Conservation (phyloP, 495 filamentous ascomycete species). For the Aspergillus sclerotiicarbonarius region DNA sequence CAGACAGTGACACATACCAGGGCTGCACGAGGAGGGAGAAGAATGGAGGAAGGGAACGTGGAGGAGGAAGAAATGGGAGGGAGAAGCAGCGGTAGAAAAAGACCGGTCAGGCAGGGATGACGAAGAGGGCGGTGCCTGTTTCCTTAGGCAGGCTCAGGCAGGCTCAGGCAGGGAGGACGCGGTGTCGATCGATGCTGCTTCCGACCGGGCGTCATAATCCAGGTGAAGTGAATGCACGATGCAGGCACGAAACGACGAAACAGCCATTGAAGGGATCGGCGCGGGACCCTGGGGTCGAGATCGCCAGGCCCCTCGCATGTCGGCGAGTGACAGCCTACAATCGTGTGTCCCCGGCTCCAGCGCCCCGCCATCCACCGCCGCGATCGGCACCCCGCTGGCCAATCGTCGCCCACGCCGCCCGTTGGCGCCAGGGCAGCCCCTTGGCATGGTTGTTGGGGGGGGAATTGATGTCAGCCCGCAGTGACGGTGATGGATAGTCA, state of each 20-base stretch:
- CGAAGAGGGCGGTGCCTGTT: background rate
- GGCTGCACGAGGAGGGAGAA: background rate
- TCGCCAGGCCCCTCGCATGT: background rate
- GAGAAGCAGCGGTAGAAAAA: background rate
- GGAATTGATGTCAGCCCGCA: background rate
- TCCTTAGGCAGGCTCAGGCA: background rate
- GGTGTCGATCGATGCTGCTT: background rate
- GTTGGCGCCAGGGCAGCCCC: background rate
- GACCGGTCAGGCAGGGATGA: background rate
- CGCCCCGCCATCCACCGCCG: too few relatives aligned
- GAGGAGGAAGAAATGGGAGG: background rate
- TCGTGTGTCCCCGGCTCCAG: background rate
- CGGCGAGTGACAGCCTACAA: background rate
- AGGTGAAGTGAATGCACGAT: background rate
- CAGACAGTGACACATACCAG: background rate
- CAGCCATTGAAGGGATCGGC: constrained; percentile 5
- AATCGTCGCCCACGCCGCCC: background rate
- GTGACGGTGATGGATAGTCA: background rate
- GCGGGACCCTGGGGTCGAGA: background rate
- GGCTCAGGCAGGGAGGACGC: background rate
- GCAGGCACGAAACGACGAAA: background rate
- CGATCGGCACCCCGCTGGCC: background rate
- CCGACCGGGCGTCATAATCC: background rate
- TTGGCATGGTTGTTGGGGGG: background rate
- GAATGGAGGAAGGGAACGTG: background rate